These are phyloP conservation scores for Claviceps sp. DNA, from an alignment of 2,329 filamentous ascomycete genomes.

Conservation along the genomic window DNA sequence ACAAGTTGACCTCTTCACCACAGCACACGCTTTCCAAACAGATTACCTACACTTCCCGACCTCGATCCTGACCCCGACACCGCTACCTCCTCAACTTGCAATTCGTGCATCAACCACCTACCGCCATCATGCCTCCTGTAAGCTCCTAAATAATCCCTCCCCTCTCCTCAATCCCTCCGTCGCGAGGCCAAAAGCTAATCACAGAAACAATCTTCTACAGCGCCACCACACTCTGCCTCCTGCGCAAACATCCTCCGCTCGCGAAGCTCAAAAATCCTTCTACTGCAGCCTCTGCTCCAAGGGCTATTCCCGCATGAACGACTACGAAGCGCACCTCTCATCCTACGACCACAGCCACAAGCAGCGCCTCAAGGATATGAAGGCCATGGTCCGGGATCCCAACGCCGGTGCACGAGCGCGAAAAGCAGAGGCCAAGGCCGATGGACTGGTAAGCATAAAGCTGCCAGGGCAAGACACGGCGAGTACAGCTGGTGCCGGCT, in stretches of 20 bases:
- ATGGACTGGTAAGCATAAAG: slow-evolving; percentile 57
- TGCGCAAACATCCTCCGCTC: slow-evolving; percentile 49
- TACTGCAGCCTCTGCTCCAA: slow-evolving; percentile 84
- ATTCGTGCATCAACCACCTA: neutral
- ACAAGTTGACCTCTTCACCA: neutral
- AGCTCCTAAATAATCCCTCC: slow-evolving; percentile 8
- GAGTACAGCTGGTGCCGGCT: slow-evolving; percentile 28
- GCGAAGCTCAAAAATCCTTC: slow-evolving; percentile 67
- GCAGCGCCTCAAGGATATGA: slow-evolving; percentile 80
- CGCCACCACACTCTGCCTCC: slow-evolving; percentile 44
- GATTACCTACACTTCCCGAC: neutral
- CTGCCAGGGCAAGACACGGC: slow-evolving; percentile 25
- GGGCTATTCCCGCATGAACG: slow-evolving; percentile 87
- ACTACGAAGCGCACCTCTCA: slow-evolving; percentile 87
- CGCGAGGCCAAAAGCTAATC: slow-evolving; percentile 31
- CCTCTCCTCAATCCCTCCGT: neutral
- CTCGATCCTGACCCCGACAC: neutral
- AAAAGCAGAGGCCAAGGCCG: slow-evolving; percentile 58
- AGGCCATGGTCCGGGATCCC: slow-evolving; percentile 64
- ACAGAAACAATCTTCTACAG: slow-evolving; percentile 16
- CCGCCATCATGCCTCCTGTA: slow-evolving; percentile 41
- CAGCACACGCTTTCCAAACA: neutral
- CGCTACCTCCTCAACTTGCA: too few relatives aligned
- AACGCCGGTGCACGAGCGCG: slow-evolving; percentile 49
- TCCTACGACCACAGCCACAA: slow-evolving; percentile 95